phyloP scores from a whole-genome alignment of 1,284 basidiomycete species.

The Ceratobasidium sp. region DNA sequence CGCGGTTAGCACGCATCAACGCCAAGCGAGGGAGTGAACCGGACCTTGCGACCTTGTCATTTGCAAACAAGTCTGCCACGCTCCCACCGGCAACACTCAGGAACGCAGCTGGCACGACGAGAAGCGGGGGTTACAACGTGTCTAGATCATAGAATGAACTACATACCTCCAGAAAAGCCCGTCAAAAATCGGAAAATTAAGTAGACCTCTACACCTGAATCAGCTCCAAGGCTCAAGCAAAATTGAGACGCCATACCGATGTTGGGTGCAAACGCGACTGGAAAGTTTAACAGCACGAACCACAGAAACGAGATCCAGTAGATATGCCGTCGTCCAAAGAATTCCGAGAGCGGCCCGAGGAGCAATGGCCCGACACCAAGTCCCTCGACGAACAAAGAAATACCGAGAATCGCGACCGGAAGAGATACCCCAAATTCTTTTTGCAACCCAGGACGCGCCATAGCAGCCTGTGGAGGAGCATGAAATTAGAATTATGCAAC shows the following conservation, averaged over 20 bases:
- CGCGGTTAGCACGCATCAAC: neutral
- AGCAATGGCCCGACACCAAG: slow-evolving; percentile 53
- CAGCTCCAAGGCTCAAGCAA: slow-evolving; percentile 31
- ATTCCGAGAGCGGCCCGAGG: slow-evolving; percentile 59
- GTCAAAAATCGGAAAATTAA: slow-evolving; percentile 66
- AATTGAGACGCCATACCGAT: slow-evolving; percentile 59
- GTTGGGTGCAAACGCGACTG: slow-evolving; percentile 75
- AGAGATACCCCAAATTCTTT: slow-evolving; percentile 70
- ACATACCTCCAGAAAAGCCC: slow-evolving; percentile 58
- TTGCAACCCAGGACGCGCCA: slow-evolving; percentile 73
- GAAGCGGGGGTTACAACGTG: neutral
- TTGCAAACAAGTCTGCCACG: slow-evolving; percentile 60
- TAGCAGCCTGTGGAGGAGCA: slow-evolving; percentile 66
- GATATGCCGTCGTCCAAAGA: slow-evolving; percentile 59
- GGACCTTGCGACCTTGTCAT: slow-evolving; percentile 58
- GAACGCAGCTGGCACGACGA: slow-evolving; percentile 55
- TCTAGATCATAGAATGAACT: neutral
- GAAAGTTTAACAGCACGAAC: slow-evolving; percentile 69
- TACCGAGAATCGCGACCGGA: slow-evolving; percentile 69
- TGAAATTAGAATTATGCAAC: slow-evolving; percentile 8
- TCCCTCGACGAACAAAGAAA: slow-evolving; percentile 63
- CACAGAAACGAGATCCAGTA: slow-evolving; percentile 66
- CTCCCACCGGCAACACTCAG: slow-evolving; percentile 62
- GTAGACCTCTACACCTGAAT: slow-evolving; percentile 62
- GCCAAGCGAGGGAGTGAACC: slow-evolving; percentile 43